phyloP scores from a whole-genome alignment of 106 monocot species.

The Dactylorhiza incarnata region DNA sequence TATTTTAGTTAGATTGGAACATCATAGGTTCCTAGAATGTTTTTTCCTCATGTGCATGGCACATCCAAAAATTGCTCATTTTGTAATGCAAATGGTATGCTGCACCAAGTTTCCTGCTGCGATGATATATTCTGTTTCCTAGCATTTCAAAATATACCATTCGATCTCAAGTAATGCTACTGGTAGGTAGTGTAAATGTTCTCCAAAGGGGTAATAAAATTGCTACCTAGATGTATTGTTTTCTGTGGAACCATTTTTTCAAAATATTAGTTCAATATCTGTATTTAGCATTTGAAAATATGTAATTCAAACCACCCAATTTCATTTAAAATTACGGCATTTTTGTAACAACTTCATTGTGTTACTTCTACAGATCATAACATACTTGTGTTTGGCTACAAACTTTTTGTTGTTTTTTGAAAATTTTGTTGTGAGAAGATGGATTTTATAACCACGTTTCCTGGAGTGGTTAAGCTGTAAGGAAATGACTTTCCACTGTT shows the following conservation, averaged over 20 bases:
- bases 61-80: not conserved
- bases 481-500: too few species aligned
- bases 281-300: not conserved
- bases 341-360: too few species aligned
- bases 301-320: not conserved
- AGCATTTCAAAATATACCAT: not conserved
- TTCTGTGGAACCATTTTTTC: not conserved
- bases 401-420: too few species aligned
- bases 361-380: too few species aligned
- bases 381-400: too few species aligned
- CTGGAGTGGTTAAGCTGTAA: too few species aligned
- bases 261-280: not conserved
- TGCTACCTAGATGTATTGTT: not conserved
- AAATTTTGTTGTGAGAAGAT: too few species aligned
- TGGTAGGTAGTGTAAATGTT: not conserved
- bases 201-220: not conserved
- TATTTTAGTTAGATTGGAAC: too few species aligned
- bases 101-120: not conserved
- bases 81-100: not conserved
- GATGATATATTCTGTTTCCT: not conserved
- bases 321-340: not conserved
- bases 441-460: too few species aligned
- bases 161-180: not conserved
- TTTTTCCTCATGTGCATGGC: not conserved
- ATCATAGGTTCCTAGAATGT: not conserved